phyloP scores from a whole-genome alignment of 2,329 filamentous ascomycete species.

The Ophiostoma ulmi region DNA sequence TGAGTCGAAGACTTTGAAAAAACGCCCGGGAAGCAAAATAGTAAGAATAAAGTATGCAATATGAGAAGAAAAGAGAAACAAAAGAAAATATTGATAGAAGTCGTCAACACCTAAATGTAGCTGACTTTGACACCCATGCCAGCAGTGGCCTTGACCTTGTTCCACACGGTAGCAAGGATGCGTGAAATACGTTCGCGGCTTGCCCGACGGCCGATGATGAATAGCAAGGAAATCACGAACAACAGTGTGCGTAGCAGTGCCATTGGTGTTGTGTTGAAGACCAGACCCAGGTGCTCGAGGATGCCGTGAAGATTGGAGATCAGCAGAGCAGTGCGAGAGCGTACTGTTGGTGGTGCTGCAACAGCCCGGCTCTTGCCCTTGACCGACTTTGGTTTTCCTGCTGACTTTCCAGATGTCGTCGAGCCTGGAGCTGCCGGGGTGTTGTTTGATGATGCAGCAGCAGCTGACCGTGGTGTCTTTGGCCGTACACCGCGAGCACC shows the following conservation, averaged over 20 bases:
- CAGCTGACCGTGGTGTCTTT: conserved; percentile 14
- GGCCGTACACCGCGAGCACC: conserved; percentile 35
- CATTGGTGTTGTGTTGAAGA: conserved; percentile 53
- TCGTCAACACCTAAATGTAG: conserved; percentile 62
- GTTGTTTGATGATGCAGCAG: not conserved
- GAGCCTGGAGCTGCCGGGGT: not conserved
- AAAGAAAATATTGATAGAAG: not conserved
- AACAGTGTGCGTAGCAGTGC: conserved; percentile 60
- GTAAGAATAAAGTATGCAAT: conserved; percentile 10
- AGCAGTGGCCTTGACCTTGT: conserved; percentile 75
- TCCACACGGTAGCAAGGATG: conserved; percentile 66
- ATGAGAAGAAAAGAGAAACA: conserved; percentile 11
- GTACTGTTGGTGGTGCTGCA: conserved; percentile 34
- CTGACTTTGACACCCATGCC: conserved; percentile 98
- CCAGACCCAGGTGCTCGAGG: conserved; percentile 47
- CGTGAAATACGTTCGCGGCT: conserved; percentile 69
- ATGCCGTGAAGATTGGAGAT: conserved; percentile 48
- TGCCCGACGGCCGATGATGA: conserved; percentile 69
- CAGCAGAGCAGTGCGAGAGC: conserved; percentile 48
- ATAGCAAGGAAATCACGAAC: conserved; percentile 71
- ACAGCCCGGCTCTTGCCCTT: conserved; percentile 20
- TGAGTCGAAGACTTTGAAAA: not conserved
- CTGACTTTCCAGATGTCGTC: not conserved
- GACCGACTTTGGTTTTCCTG: conserved; percentile 17
- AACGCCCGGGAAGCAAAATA: not conserved